Evolutionary conservation across 1,284 basidiomycete genomes (phyloP).

Genomic region (Anthracocystis setariae): DNA sequence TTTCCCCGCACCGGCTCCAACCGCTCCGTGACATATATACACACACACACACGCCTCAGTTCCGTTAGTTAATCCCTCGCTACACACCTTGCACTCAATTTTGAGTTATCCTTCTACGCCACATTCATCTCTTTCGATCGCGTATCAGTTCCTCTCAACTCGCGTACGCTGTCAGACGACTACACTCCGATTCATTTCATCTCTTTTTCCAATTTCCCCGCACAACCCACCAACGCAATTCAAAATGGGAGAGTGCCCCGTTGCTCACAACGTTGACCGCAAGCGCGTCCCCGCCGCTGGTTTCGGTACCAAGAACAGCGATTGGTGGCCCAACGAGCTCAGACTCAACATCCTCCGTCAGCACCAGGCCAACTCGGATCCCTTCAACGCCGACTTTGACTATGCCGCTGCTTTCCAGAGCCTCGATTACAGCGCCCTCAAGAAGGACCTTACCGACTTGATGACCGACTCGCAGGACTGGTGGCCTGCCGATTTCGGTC

Average conservation of each 20-base stretch:
- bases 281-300: constrained; percentile 37
- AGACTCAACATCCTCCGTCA: constrained; percentile 40
- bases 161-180: too few species aligned
- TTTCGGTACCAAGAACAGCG: constrained; percentile 33
- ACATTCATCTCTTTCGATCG: constrained; percentile 10
- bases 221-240: background rate
- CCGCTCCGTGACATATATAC: background rate
- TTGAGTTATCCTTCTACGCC: constrained; percentile 21
- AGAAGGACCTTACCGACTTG: constrained; percentile 32
- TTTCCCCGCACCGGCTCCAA: constrained; percentile 4
- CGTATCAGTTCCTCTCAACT: background rate
- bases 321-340: constrained; percentile 43
- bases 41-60: constrained; percentile 6
- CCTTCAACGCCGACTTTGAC: constrained; percentile 34
- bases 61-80: background rate
- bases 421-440: constrained; percentile 43
- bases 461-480: constrained; percentile 47
- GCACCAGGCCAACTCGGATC: constrained; percentile 39
- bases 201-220: too few species aligned
- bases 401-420: constrained; percentile 39
- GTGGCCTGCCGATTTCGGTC: constrained; percentile 46
- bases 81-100: constrained; percentile 5
- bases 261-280: constrained; percentile 32
- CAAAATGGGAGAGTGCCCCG: constrained; percentile 41
- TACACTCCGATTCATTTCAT: background rate